phyloP scores from a whole-genome alignment of 2,329 filamentous ascomycete species.

The Mycocentrospora acerina region DNA sequence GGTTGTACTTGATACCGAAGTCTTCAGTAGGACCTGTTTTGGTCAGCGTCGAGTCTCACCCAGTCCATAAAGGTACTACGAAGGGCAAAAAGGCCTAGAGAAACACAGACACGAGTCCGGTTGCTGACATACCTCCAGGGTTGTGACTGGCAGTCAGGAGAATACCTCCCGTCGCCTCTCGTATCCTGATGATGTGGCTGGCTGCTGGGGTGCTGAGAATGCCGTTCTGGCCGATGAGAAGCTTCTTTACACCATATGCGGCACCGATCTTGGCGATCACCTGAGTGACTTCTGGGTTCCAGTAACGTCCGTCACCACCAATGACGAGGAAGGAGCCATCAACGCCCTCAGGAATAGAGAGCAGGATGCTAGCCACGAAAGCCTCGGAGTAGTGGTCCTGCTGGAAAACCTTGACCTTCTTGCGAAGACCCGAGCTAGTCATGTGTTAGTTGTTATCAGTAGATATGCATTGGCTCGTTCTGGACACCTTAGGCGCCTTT shows the following conservation, averaged over 20 bases:
- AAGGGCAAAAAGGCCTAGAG: too few relatives aligned
- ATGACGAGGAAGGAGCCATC: conserved; percentile 91
- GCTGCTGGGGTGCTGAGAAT: conserved; percentile 96
- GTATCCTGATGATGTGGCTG: conserved; percentile 92
- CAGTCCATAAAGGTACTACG: background rate
- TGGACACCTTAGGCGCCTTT: too few relatives aligned
- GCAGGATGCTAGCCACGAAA: conserved; percentile 89
- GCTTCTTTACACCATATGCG: conserved; percentile 98
- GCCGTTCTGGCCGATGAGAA: conserved; percentile 91
- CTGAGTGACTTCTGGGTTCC: conserved; percentile 95
- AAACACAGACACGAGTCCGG: too few relatives aligned
- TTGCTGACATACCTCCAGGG: conserved; percentile 72
- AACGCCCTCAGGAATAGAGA: conserved; percentile 93
- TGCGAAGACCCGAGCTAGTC: conserved; percentile 88
- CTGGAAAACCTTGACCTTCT: conserved; percentile 98
- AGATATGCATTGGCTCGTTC: too few relatives aligned
- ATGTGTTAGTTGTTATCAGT: conserved; percentile 28
- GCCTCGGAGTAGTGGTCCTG: conserved; percentile 93
- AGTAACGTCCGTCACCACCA: conserved; percentile 94
- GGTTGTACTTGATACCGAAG: conserved; percentile 99
- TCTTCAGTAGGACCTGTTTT: conserved; percentile 79
- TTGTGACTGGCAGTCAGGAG: conserved; percentile 97
- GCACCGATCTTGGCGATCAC: conserved; percentile 96
- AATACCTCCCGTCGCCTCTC: conserved; percentile 94
- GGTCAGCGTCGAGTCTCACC: conserved; percentile 5